Conservation (phyloP, 192 early-diverging fungal genomes). For the Bifiguratus adelaidae region DNA sequence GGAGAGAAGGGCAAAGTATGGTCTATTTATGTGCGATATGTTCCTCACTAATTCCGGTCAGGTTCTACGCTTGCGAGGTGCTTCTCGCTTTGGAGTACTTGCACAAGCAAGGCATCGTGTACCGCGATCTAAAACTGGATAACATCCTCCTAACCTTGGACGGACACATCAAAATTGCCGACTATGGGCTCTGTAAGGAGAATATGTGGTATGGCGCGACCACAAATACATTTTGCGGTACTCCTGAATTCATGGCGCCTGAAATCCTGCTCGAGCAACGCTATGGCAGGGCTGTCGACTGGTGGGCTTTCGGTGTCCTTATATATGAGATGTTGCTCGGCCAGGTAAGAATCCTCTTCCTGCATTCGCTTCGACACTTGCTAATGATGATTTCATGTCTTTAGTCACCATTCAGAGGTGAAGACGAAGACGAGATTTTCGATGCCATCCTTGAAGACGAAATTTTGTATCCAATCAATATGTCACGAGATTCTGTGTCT, state of each 20-base stretch:
- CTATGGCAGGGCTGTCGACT: constrained; percentile 91
- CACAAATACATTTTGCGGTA: constrained; percentile 95
- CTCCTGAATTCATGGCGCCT: constrained; percentile 93
- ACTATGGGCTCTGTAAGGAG: constrained; percentile 96
- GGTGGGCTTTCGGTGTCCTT: constrained; percentile 93
- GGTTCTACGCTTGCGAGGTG: constrained; percentile 93
- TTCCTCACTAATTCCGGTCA: neutral
- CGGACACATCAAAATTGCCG: constrained; percentile 97
- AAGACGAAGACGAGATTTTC: constrained; percentile 97
- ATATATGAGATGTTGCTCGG: constrained; percentile 88
- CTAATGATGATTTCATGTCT: neutral
- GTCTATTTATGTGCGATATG: neutral
- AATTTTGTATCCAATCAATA: constrained; percentile 87
- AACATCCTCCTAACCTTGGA: constrained; percentile 87
- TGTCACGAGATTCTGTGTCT: constrained; percentile 87
- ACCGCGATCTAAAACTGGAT: constrained; percentile 95
- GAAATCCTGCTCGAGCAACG: constrained; percentile 80
- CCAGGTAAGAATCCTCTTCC: too few species aligned
- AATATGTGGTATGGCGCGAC: constrained; percentile 83
- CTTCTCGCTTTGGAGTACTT: constrained; percentile 92
- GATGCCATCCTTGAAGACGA: constrained; percentile 95
- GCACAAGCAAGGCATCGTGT: constrained; percentile 88
- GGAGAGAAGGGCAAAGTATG: constrained; percentile 76
- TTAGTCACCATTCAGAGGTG: constrained; percentile 80
- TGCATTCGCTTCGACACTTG: constrained; percentile 42